These are phyloP conservation scores for Malassezia pachydermatis DNA, from an alignment of 1,284 basidiomycete genomes.

Conservation along the genomic window DNA sequence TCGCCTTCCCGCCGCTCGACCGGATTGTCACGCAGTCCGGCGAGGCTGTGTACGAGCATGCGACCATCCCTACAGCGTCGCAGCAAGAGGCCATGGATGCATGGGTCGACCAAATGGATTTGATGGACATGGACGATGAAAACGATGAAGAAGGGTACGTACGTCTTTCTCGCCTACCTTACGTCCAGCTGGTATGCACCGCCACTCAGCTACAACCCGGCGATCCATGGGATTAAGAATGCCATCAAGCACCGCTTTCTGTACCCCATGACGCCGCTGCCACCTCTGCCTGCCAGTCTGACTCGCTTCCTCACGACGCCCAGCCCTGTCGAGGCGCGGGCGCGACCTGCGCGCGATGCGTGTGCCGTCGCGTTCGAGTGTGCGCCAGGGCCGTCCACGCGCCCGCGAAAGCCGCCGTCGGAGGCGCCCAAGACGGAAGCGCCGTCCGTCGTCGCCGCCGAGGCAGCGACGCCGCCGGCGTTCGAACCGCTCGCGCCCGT, in stretches of 20 bases:
- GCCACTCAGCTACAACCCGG: slow-evolving; percentile 70
- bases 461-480: background rate
- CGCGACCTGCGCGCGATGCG: slow-evolving; percentile 15
- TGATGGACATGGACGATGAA: slow-evolving; percentile 59
- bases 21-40: slow-evolving; percentile 67
- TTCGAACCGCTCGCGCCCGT: background rate
- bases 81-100: slow-evolving; percentile 72
- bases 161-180: slow-evolving; percentile 54
- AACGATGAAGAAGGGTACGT: slow-evolving; percentile 52
- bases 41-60: slow-evolving; percentile 62
- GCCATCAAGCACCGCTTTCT: slow-evolving; percentile 74
- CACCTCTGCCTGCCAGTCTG: slow-evolving; percentile 72
- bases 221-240: slow-evolving; percentile 80
- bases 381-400: no score
- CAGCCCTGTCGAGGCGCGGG: slow-evolving; percentile 54
- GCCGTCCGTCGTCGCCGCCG: background rate
- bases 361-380: slow-evolving; percentile 5
- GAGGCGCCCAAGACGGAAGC: background rate
- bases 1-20: slow-evolving; percentile 72
- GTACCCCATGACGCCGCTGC: slow-evolving; percentile 66
- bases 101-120: slow-evolving; percentile 73
- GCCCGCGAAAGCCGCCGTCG: background rate
- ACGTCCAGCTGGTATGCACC: slow-evolving; percentile 67
- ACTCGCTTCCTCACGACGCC: slow-evolving; percentile 74
- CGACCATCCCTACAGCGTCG: slow-evolving; percentile 68